A percentile compares a stretch with the other conserved stretches of the same genome.
These are phyloP conservation scores for Blastobotrys arbuscula DNA, from an alignment of 1,139 yeast species.

Conservation along the genomic window DNA sequence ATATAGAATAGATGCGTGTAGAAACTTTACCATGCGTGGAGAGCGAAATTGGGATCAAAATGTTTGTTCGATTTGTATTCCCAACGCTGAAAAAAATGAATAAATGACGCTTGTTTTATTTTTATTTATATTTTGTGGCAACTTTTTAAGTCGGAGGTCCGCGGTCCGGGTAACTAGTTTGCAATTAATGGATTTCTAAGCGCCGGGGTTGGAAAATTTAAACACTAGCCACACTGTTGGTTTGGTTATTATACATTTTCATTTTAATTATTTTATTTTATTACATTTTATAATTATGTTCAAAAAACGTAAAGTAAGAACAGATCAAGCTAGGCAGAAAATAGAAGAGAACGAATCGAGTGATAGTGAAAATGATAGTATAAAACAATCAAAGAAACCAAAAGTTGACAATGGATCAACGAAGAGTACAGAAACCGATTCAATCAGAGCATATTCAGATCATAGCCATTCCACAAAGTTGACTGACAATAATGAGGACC, in stretches of 20 bases:
- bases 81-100: neutral
- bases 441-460: conserved; percentile 7
- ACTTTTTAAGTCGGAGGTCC: neutral
- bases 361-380: conserved; percentile 1
- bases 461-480: conserved; percentile 30
- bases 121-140: neutral
- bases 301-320: conserved; percentile 30
- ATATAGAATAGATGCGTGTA: neutral
- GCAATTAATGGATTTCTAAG: too few species aligned
- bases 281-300: too few species aligned
- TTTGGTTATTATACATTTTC: too few species aligned
- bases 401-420: neutral
- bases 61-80: neutral
- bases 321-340: conserved; percentile 9
- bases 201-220: too few species aligned
- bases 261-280: too few species aligned
- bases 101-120: neutral
- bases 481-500: conserved; percentile 27
- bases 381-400: conserved; percentile 7
- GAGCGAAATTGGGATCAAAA: neutral
- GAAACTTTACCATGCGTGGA: neutral
- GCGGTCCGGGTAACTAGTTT: conserved; percentile 3
- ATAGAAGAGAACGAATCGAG: conserved; percentile 6
- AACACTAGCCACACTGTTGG: too few species aligned
- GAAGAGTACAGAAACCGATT: neutral